Evolutionary conservation across 805 yeast species (phyloP), one percentile per base, ranked within the genome.

Genomic region (Teunomyces pallodes): DNA sequence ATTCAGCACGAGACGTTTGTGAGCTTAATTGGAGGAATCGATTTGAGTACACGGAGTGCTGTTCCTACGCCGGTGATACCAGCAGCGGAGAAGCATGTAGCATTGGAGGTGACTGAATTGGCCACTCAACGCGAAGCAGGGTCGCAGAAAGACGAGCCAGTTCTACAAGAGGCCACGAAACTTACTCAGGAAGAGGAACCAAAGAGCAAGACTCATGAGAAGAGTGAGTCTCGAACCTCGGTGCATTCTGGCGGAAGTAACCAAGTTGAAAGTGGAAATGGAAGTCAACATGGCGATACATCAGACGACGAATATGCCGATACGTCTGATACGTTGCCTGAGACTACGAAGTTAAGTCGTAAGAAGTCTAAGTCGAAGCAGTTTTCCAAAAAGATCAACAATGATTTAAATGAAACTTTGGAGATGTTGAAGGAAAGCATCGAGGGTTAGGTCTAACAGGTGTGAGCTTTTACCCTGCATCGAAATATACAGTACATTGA

Each of bases 401-500:
- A 51, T 36, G 73, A 64, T 30, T 53, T 72, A 45, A 70, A 72
- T 42, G 60, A 61, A 45, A 72, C 77, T 3, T 51, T 72, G 43
- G 65, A 65, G 45, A 70, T 72, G 74, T 56, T 72, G 33, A 58
- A 69, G 52, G 75, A 72, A 49, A 70, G 69, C 45, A 55, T 70
- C 10, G 64, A 62, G 12, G 64, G 60, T 32, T 46, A 45, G 33
- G 32, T 8, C 24, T 12, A 24, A 12, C 24, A 12, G 13, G 41
- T 36, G 27, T 31, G 33, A n/a, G 33, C 13, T 9, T 29, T 32
- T 32, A 13, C 35, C 17, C 14, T 31, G 24, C 24, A 20, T 20
- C 6, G 24, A 20, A 20, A 20, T 20, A 20, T 20, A 20, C 24
- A 20, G 35, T 32, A 16, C 35, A 32, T 32, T 32, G 35, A 32